Conservation (phyloP, 139 green algal species). For the Auxenochlorella pyrenoidosa region DNA sequence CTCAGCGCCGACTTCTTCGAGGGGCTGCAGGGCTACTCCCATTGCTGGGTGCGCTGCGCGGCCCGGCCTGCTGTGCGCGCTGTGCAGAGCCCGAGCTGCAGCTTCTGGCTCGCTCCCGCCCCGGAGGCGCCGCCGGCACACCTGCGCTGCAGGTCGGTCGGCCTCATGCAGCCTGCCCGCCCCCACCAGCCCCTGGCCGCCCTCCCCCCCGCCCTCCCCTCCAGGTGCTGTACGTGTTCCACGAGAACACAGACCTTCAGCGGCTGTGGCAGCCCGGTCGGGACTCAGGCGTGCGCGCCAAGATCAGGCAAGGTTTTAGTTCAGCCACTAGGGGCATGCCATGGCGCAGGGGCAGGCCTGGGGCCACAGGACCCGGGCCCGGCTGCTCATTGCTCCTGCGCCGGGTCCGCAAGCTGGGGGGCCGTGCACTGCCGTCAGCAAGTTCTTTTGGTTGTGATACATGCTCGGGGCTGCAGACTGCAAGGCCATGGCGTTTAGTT, state of each 20-base stretch:
- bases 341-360: background rate
- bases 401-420: no score
- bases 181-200: no score
- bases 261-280: background rate
- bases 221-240: conserved; percentile 92
- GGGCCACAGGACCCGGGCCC: no score
- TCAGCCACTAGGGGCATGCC: background rate
- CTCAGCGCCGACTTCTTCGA: conserved; percentile 74
- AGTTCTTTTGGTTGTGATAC: no score
- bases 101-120: no score
- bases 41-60: conserved; percentile 74
- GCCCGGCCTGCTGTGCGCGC: background rate
- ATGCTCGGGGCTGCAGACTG: no score
- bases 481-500: no score
- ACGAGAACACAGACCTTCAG: conserved; percentile 88
- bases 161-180: background rate
- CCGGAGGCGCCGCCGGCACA: no score
- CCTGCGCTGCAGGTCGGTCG: no score
- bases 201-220: background rate
- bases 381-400: no score
- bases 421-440: no score
- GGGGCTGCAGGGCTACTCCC: conserved; percentile 86
- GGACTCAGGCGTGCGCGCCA: conserved; percentile 5
- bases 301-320: conserved; percentile 29
- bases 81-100: no score